These are phyloP conservation scores for Monosporozyma unispora DNA, from an alignment of 805 yeast species.

Conservation along the genomic window DNA sequence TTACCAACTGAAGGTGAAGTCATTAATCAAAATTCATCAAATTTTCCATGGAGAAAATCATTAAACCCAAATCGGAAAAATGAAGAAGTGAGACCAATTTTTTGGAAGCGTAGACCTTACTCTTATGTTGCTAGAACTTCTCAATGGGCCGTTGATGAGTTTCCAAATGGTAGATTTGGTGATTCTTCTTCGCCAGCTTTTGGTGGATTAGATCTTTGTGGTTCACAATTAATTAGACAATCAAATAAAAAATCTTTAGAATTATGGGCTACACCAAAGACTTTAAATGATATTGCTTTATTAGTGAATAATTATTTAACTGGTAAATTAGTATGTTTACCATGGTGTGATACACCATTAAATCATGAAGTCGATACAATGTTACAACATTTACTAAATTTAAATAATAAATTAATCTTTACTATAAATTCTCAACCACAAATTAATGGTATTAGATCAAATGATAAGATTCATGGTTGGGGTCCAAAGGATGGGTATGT, in stretches of 20 bases:
- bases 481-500: slow-evolving; percentile 91
- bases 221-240: slow-evolving; percentile 73
- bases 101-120: slow-evolving; percentile 91
- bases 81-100: slow-evolving; percentile 86
- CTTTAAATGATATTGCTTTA: slow-evolving; percentile 48
- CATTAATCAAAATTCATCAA: slow-evolving; percentile 21
- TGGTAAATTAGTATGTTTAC: slow-evolving; percentile 66
- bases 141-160: slow-evolving; percentile 80
- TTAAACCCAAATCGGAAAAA: slow-evolving; percentile 68
- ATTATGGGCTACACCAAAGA: slow-evolving; percentile 79
- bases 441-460: slow-evolving; percentile 67
- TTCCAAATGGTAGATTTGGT: slow-evolving; percentile 98
- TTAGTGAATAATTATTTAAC: slow-evolving; percentile 61
- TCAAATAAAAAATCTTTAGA: slow-evolving; percentile 70
- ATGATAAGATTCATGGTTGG: slow-evolving; percentile 77
- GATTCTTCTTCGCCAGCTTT: slow-evolving; percentile 96
- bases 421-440: slow-evolving; percentile 95
- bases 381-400: slow-evolving; percentile 45
- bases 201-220: slow-evolving; percentile 79
- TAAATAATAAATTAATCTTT: slow-evolving; percentile 60
- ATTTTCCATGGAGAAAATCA: slow-evolving; percentile 85
- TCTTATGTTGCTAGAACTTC: slow-evolving; percentile 84
- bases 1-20: slow-evolving; percentile 33
- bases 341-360: slow-evolving; percentile 93
- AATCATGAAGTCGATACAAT: slow-evolving; percentile 65